Percentiles rank a stretch among this genome's conserved stretches.
Evolutionary conservation across 345 rosid genomes (phyloP).

Genomic region (Diplotaxis tenuifolia): DNA sequence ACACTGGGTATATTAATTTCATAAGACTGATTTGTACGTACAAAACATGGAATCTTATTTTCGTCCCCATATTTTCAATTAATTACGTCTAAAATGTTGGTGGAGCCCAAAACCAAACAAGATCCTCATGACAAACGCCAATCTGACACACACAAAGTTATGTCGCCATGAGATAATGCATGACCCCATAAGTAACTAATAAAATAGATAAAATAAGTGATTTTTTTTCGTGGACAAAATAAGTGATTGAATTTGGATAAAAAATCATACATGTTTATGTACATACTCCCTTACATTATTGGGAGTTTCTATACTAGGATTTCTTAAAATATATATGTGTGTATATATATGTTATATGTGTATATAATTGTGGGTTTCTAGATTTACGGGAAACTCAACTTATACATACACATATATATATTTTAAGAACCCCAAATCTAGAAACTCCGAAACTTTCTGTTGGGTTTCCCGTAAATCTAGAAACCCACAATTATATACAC

Average conservation of each 20-base stretch:
- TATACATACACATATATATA: too few relatives aligned
- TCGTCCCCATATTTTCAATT: slow-evolving; percentile 13
- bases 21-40: too few relatives aligned
- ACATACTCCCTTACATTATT: not conserved
- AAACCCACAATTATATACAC: too few relatives aligned
- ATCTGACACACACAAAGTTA: slow-evolving; percentile 36
- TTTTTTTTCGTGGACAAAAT: not conserved
- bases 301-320: too few relatives aligned
- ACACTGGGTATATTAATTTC: too few relatives aligned
- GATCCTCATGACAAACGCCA: slow-evolving; percentile 29
- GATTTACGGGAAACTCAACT: too few relatives aligned
- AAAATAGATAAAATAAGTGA: not conserved
- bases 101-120: slow-evolving; percentile 18
- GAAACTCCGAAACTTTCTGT: too few relatives aligned
- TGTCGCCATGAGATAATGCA: slow-evolving; percentile 31
- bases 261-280: slow-evolving; percentile 6
- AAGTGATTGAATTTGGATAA: not conserved
- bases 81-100: not conserved
- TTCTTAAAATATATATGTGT: too few relatives aligned
- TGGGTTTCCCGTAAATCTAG: too few relatives aligned
- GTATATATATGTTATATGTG: too few relatives aligned
- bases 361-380: too few relatives aligned
- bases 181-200: slow-evolving; percentile 18
- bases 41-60: slow-evolving; percentile 27
- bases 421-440: too few relatives aligned